Percentiles rank a stretch among this genome's conserved stretches.
Evolutionary conservation across 495 filamentous ascomycete species (phyloP).

Genomic region (Neurospora tetrasperma): DNA sequence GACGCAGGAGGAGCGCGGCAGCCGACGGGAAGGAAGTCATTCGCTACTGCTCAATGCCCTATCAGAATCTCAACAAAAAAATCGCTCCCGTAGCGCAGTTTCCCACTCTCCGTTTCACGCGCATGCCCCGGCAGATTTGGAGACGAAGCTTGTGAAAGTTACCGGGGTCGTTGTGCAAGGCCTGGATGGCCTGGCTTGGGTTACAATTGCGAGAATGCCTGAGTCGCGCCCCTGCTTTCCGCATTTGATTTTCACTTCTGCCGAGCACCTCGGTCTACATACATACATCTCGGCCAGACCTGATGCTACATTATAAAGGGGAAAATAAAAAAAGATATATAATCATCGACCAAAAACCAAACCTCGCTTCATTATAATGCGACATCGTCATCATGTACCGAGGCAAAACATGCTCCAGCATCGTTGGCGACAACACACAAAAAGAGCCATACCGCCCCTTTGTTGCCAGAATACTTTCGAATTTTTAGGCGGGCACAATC

Average conservation of each 20-base stretch:
- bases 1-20: background rate
- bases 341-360: background rate
- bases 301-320: background rate
- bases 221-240: background rate
- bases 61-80: slow-evolving; percentile 1
- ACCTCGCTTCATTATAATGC: background rate
- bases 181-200: background rate
- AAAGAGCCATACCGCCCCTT: background rate
- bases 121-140: background rate
- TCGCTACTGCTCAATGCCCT: background rate
- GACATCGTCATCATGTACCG: background rate
- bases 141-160: background rate
- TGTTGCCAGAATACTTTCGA: background rate
- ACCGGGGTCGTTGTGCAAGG: background rate
- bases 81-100: background rate
- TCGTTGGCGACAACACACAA: background rate
- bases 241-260: background rate
- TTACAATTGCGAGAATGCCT: background rate
- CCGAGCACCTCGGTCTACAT: background rate
- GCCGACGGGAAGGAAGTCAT: background rate
- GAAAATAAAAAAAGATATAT: background rate
- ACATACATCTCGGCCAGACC: background rate
- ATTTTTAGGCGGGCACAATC: background rate
- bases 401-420: background rate
- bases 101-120: background rate